phyloP scores from a whole-genome alignment of 768 basidiomycete species.

The Sistotremastrum suecicum region DNA sequence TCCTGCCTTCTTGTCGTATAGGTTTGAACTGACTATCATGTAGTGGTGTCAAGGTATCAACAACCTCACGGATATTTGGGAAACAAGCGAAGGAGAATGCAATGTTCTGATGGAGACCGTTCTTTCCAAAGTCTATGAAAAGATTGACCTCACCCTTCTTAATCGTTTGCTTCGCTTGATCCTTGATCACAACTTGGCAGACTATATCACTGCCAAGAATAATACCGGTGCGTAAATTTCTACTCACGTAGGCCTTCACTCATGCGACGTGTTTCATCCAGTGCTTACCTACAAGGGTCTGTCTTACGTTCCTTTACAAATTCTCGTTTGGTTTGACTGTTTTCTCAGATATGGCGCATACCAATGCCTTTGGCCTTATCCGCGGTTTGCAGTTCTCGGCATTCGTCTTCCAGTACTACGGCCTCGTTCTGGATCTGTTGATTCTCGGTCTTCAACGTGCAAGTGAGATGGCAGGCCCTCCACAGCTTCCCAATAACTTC shows the following conservation, averaged over 20 bases:
- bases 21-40: not conserved
- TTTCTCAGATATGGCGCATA: slow-evolving; percentile 77
- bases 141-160: slow-evolving; percentile 91
- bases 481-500: slow-evolving; percentile 97
- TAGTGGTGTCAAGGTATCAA: slow-evolving; percentile 98
- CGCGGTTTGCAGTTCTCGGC: slow-evolving; percentile 97
- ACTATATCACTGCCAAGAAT: slow-evolving; percentile 99
- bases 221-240: slow-evolving; percentile 49
- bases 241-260: not conserved
- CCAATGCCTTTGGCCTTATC: slow-evolving; percentile 93
- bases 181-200: slow-evolving; percentile 95
- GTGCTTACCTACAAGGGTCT: slow-evolving; percentile 78
- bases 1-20: not conserved
- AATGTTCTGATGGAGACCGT: slow-evolving; percentile 99
- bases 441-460: slow-evolving; percentile 96
- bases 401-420: slow-evolving; percentile 99
- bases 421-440: slow-evolving; percentile 86
- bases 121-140: slow-evolving; percentile 95
- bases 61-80: slow-evolving; percentile 97
- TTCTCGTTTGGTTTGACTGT: not conserved
- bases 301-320: not conserved
- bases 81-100: slow-evolving; percentile 95
- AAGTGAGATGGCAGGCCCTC: slow-evolving; percentile 98
- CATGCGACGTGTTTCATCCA: slow-evolving; percentile 6
- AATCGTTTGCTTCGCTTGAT: slow-evolving; percentile 93